Base-by-base conservation (phyloP, 805 yeast species). In the Candida peoriensis region DNA sequence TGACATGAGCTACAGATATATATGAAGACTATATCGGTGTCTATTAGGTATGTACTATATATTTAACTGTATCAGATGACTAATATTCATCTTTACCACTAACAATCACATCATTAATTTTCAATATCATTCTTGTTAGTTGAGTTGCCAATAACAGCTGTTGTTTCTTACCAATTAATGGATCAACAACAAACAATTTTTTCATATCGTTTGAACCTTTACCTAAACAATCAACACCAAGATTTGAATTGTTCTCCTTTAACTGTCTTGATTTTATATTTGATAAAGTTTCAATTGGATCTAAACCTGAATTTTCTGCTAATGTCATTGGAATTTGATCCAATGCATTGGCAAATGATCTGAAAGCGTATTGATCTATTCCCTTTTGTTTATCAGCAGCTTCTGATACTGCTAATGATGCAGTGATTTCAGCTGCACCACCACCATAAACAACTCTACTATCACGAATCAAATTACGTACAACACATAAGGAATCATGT, bases 391-490 rank as follows among this genome's bases (percentile, higher is more conserved):
- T 78, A 60, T 90, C 96, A 32, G 97, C 97, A 46, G 83, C 95
- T 32, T 81, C 85, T 38, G 87, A 70, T 12, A 93, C 95, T 13
- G 93, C 94, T 48, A 93, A 65, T 11, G 97, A 88, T 68, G 95
- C 83, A 3, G 96, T 74, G 34, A 93, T 79, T 66, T 93, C 99
- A 24, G 97, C 94, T 16, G 98, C 95, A 48, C 99, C 99, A 50
- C 99, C 99, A 44, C 99, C 99, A 55, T 93, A 93, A n/a, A 94
- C 97, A 30, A 93, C 86, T 60, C 96, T 76, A 58, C 78, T 81
- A 60, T 94, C 97, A 52, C 81, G 77, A 33, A 94, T 81, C 57
- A 93, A 74, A 64, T 93, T 94, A 66, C 98, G 83, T 20, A 93
- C 98, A 29, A 94, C 99, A 66, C 98, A 90, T 38, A 93, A 67